Evolutionary conservation across 192 early-diverging fungal species (phyloP).

Genomic region (Backusella westeae): DNA sequence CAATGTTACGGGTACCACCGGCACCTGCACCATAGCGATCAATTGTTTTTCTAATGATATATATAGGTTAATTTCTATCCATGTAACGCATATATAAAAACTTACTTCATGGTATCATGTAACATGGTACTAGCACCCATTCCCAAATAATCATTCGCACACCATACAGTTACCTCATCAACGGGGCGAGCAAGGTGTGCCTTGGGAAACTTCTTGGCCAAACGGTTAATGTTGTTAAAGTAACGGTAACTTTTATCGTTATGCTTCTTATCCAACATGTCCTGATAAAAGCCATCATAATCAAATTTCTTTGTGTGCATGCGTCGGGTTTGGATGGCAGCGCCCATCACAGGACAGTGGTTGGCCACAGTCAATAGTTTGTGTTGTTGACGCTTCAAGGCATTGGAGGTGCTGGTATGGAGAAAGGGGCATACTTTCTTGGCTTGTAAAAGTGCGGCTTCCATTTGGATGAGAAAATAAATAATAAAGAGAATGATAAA

Average conservation of each 20-base stretch:
- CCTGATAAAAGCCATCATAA: constrained; percentile 85
- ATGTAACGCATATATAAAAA: not conserved
- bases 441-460: constrained; percentile 33
- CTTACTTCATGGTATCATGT: constrained; percentile 87
- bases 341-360: constrained; percentile 79
- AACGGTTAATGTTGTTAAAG: constrained; percentile 99
- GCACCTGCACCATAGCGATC: constrained; percentile 97
- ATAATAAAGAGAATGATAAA: not conserved
- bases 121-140: constrained; percentile 89
- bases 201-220: constrained; percentile 85
- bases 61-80: too few relatives aligned
- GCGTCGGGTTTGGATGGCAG: constrained; percentile 61
- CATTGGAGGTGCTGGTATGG: constrained; percentile 57
- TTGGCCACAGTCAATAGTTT: constrained; percentile 56
- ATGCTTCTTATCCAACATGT: constrained; percentile 92
- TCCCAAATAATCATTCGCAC: constrained; percentile 98
- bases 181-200: constrained; percentile 84
- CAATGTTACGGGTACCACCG: constrained; percentile 98
- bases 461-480: constrained; percentile 25
- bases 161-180: constrained; percentile 97
- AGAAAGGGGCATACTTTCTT: constrained; percentile 73
- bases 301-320: constrained; percentile 60
- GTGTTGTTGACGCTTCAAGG: constrained; percentile 43
- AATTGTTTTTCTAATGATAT: constrained; percentile 58
- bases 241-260: constrained; percentile 96